A percentile compares a stretch with the other conserved stretches of the same genome.
Evolutionary conservation across 345 rosid genomes (phyloP).

Genomic region (Euphorbia pulcherrima): DNA sequence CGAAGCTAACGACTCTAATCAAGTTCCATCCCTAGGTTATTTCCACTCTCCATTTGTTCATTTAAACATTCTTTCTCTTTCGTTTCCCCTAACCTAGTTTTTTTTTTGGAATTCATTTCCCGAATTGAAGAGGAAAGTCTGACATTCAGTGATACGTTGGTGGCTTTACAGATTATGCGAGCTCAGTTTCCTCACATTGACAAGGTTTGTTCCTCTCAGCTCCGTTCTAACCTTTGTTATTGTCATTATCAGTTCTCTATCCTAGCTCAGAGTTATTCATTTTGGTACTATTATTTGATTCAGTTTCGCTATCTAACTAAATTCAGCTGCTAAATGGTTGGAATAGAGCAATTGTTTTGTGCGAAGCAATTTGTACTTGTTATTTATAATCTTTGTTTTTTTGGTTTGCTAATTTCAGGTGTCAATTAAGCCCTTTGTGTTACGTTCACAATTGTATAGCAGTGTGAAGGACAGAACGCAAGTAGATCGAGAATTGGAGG

Average conservation of each 20-base stretch:
- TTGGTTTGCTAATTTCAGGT: conserved; percentile 31
- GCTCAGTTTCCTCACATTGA: conserved; percentile 81
- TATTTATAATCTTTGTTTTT: conserved; percentile 2
- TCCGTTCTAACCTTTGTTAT: background rate
- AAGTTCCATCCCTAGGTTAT: conserved; percentile 21
- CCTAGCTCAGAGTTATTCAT: background rate
- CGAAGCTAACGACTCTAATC: conserved; percentile 25
- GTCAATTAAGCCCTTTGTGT: conserved; percentile 65
- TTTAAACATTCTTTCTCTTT: background rate
- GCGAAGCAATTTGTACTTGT: background rate
- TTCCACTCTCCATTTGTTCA: background rate
- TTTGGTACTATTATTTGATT: background rate
- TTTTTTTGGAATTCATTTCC: background rate
- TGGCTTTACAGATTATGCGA: conserved; percentile 86
- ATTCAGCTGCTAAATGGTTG: background rate
- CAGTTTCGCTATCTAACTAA: background rate
- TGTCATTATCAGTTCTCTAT: background rate
- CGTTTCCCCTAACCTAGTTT: background rate
- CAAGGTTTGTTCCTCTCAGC: conserved; percentile 38
- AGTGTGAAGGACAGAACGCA: conserved; percentile 75
- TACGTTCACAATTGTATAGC: conserved; percentile 84
- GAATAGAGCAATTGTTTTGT: background rate
- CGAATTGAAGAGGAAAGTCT: conserved; percentile 58
- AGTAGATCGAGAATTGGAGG: conserved; percentile 90
- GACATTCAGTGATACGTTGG: conserved; percentile 70